Conservation (phyloP, 2,329 filamentous ascomycete species). For the Colletotrichum navitas region DNA sequence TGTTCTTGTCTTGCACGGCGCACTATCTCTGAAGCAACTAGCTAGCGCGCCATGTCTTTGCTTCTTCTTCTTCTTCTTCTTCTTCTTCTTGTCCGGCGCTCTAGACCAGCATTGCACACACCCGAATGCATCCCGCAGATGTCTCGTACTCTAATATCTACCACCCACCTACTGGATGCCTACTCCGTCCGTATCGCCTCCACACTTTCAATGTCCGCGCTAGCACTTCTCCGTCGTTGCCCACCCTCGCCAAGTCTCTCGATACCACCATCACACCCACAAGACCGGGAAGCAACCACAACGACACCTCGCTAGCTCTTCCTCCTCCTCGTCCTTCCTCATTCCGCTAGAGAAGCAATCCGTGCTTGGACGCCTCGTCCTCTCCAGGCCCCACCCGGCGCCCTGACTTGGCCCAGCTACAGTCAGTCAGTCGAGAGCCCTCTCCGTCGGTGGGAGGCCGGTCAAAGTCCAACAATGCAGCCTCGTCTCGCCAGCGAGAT, state of each 20-base stretch:
- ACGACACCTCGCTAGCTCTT: neutral
- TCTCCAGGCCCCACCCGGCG: conserved; percentile 15
- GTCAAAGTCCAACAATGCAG: conserved; percentile 15
- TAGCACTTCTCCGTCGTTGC: conserved; percentile 32
- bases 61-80: conserved; percentile 20
- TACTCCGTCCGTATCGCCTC: neutral
- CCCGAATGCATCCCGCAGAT: conserved; percentile 10
- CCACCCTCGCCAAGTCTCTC: conserved; percentile 30
- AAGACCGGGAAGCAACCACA: conserved; percentile 16
- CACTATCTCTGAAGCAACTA: conserved; percentile 7
- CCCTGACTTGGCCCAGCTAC: conserved; percentile 26
- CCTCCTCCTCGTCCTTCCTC: conserved; percentile 5
- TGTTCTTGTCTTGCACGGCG: neutral
- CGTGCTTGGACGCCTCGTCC: conserved; percentile 19
- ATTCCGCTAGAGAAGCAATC: conserved; percentile 17
- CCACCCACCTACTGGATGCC: no score
- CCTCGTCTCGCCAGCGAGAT: conserved; percentile 8
- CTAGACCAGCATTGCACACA: neutral
- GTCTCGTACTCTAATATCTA: conserved; percentile 31
- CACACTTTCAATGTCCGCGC: conserved; percentile 6
- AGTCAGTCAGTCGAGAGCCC: neutral
- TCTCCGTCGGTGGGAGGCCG: conserved; percentile 35
- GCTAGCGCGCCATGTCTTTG: conserved; percentile 6
- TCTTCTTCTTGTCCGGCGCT: conserved; percentile 7
- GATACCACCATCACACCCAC: conserved; percentile 28